A percentile compares a stretch with the other conserved stretches of the same genome.
These are phyloP conservation scores for Pueraria montana DNA, from an alignment of 306 rosid genomes.

Conservation along the genomic window DNA sequence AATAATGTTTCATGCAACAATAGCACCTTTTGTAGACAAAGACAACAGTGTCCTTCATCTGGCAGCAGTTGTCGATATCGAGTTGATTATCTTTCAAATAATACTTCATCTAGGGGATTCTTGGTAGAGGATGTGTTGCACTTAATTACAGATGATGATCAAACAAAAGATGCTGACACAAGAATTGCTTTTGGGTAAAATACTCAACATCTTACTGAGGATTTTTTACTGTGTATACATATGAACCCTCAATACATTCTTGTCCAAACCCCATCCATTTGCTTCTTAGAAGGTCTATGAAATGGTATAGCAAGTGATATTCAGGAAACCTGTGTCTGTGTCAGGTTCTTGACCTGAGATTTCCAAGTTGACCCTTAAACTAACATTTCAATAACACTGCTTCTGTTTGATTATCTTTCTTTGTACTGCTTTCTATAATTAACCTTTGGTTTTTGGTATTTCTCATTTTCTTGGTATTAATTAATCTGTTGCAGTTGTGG, in stretches of 20 bases:
- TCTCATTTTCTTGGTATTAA: slow-evolving; percentile 1
- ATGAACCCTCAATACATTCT: slow-evolving; percentile 2
- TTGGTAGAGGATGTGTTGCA: slow-evolving; percentile 87
- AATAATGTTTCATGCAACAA: slow-evolving; percentile 62
- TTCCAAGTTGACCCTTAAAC: slow-evolving; percentile 30
- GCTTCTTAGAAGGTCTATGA: neutral
- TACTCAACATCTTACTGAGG: slow-evolving; percentile 24
- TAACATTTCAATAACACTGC: neutral
- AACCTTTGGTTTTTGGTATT: neutral
- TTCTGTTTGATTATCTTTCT: slow-evolving; percentile 34
- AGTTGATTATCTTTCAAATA: slow-evolving; percentile 61
- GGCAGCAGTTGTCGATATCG: slow-evolving; percentile 60
- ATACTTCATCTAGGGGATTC: slow-evolving; percentile 75
- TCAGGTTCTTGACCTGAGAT: slow-evolving; percentile 10
- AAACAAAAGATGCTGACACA: slow-evolving; percentile 55
- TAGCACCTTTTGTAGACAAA: slow-evolving; percentile 60
- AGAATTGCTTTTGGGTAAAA: slow-evolving; percentile 74
- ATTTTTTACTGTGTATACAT: neutral
- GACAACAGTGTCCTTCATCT: slow-evolving; percentile 60
- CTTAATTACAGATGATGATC: slow-evolving; percentile 65
- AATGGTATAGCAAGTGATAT: neutral
- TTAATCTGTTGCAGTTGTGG: slow-evolving; percentile 79
- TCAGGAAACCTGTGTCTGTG: neutral
- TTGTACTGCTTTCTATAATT: slow-evolving; percentile 12
- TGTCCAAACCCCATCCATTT: neutral